These are phyloP conservation scores for Tricholomella constricta DNA, from an alignment of 768 basidiomycete species.

Conservation along the genomic window DNA sequence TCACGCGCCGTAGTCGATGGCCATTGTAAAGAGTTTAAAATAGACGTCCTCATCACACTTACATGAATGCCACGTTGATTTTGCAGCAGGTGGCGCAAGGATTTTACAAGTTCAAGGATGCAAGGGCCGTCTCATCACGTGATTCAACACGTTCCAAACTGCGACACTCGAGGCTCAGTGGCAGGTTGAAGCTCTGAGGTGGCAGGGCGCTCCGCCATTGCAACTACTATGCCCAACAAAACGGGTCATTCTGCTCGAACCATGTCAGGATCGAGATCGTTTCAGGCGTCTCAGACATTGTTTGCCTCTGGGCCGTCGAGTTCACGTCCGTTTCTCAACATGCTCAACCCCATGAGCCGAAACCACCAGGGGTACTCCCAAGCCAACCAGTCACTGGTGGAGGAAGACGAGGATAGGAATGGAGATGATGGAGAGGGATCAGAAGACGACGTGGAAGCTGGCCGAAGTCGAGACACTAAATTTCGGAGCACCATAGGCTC, in stretches of 20 bases:
- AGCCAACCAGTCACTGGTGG: slow-evolving; percentile 67
- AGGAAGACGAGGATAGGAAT: slow-evolving; percentile 68
- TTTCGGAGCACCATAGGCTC: slow-evolving; percentile 32
- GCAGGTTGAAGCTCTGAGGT: slow-evolving; percentile 14
- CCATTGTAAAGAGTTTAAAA: too few species aligned
- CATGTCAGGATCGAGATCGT: slow-evolving; percentile 34
- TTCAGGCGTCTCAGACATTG: slow-evolving; percentile 39
- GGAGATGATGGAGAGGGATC: slow-evolving; percentile 51
- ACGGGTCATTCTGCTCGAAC: slow-evolving; percentile 25
- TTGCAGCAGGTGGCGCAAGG: too few species aligned
- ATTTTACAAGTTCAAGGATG: too few species aligned
- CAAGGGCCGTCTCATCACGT: slow-evolving; percentile 10
- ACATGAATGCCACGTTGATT: too few species aligned
- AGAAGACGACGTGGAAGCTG: slow-evolving; percentile 66
- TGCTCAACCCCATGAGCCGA: slow-evolving; percentile 80
- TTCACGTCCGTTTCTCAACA: slow-evolving; percentile 78
- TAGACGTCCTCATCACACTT: too few species aligned
- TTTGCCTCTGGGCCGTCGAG: slow-evolving; percentile 45
- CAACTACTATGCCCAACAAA: slow-evolving; percentile 29
- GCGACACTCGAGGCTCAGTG: slow-evolving; percentile 9
- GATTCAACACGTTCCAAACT: slow-evolving; percentile 14
- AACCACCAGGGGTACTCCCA: slow-evolving; percentile 75
- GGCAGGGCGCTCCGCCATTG: slow-evolving; percentile 13
- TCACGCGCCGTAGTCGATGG: too few species aligned
- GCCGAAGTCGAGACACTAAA: slow-evolving; percentile 44